Evolutionary conservation across 2,329 filamentous ascomycete species (phyloP).

Genomic region (Zymoseptoria pseudotritici): DNA sequence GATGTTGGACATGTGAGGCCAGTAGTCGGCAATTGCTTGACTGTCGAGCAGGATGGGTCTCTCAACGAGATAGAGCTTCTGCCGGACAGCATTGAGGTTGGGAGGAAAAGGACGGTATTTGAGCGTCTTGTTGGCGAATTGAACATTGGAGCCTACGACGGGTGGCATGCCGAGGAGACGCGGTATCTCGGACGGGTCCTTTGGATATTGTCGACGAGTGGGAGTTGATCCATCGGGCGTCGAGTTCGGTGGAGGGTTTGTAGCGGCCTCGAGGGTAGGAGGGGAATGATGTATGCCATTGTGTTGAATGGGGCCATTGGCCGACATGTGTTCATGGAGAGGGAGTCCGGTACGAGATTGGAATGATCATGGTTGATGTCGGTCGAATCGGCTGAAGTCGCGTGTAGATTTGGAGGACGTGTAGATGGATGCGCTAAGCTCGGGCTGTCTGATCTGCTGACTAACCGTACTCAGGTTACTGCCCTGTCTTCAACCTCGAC

Average conservation of each 20-base stretch:
- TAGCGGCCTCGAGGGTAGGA: neutral
- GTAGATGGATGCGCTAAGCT: too few species aligned
- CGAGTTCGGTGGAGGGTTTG: neutral
- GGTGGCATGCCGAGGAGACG: slow-evolving; percentile 11
- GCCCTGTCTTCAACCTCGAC: too few species aligned
- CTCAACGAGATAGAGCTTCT: slow-evolving; percentile 18
- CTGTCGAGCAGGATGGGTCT: slow-evolving; percentile 15
- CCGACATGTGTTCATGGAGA: neutral
- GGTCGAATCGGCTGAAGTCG: neutral
- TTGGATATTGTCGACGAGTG: neutral
- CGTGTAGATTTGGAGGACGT: neutral
- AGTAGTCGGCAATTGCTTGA: slow-evolving; percentile 21
- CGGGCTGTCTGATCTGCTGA: too few species aligned
- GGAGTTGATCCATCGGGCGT: neutral
- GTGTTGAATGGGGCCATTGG: neutral
- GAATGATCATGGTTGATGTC: neutral
- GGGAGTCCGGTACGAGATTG: neutral
- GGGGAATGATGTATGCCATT: neutral
- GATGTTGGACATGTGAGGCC: slow-evolving; percentile 21
- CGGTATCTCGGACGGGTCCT: neutral
- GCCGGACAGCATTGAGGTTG: slow-evolving; percentile 15
- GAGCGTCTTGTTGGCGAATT: slow-evolving; percentile 19
- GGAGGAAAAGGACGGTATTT: slow-evolving; percentile 17
- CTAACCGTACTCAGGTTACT: too few species aligned
- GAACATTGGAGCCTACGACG: slow-evolving; percentile 16